Conservation (phyloP, 805 yeast species). For the Candida qinlingensis region DNA sequence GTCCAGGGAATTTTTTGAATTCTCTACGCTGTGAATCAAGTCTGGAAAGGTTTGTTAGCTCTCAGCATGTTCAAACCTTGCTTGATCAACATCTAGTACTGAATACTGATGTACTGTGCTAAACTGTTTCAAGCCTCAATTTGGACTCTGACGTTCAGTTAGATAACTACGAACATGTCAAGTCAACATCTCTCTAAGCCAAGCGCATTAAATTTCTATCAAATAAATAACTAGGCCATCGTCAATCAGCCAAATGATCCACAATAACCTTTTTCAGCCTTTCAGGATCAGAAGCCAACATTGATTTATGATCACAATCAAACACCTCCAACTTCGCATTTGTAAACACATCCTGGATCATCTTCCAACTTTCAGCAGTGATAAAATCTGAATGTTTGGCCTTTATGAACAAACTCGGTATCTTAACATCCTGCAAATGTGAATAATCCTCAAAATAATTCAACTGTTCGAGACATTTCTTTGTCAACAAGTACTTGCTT, state of each 20-base stretch:
- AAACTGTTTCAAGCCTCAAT: too few relatives aligned
- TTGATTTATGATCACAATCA: slow-evolving; percentile 6
- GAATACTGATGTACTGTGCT: too few relatives aligned
- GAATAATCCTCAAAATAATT: slow-evolving; percentile 25
- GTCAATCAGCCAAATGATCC: neutral
- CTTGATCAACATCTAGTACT: too few relatives aligned
- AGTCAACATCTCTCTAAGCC: too few relatives aligned
- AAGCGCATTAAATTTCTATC: neutral
- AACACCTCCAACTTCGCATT: neutral
- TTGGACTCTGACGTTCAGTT: too few relatives aligned
- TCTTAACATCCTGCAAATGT: neutral
- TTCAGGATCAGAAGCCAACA: slow-evolving; percentile 1
- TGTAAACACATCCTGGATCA: slow-evolving; percentile 1
- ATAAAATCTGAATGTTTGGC: slow-evolving; percentile 41
- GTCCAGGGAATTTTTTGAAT: too few relatives aligned
- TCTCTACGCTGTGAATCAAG: too few relatives aligned
- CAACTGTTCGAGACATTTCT: slow-evolving; percentile 14
- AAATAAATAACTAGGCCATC: neutral
- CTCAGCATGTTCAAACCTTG: too few relatives aligned
- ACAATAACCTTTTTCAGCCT: neutral
- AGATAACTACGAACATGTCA: too few relatives aligned
- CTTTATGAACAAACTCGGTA: slow-evolving; percentile 35
- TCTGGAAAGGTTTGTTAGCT: too few relatives aligned
- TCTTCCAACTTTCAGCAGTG: slow-evolving; percentile 22
- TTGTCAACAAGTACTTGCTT: slow-evolving; percentile 20